Percentiles rank a stretch among this genome's conserved stretches.
These are phyloP conservation scores for Inga laurina DNA, from an alignment of 306 rosid genomes.

Conservation along the genomic window DNA sequence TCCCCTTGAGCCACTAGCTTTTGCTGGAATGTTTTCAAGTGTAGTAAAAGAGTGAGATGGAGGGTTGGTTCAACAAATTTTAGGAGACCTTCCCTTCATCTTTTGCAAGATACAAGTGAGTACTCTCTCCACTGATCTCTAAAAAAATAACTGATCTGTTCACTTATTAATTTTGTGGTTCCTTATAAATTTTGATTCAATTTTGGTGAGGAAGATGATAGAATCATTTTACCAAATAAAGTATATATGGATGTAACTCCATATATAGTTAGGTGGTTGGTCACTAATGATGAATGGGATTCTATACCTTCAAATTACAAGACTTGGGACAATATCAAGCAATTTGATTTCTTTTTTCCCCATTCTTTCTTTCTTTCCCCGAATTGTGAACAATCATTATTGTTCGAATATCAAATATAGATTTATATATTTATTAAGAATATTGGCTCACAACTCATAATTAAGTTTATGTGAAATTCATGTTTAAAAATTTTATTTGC, in stretches of 20 bases:
- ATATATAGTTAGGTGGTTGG: neutral
- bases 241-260: neutral
- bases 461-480: too few species aligned
- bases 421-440: too few species aligned
- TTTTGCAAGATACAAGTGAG: conserved; percentile 13
- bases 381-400: neutral
- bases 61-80: neutral
- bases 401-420: neutral
- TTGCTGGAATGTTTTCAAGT: too few species aligned
- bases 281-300: neutral
- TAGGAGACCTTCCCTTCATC: conserved; percentile 1
- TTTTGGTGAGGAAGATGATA: neutral
- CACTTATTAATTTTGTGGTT: neutral
- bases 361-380: neutral
- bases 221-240: neutral
- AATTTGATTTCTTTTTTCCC: neutral
- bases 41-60: too few species aligned
- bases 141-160: neutral
- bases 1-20: too few species aligned
- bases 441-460: neutral
- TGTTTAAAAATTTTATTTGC: too few species aligned
- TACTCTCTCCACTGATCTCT: neutral
- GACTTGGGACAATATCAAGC: neutral
- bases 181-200: neutral
- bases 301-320: neutral